Conservation (phyloP, 495 filamentous ascomycete species). For the Talaromyces trachyspermus region DNA sequence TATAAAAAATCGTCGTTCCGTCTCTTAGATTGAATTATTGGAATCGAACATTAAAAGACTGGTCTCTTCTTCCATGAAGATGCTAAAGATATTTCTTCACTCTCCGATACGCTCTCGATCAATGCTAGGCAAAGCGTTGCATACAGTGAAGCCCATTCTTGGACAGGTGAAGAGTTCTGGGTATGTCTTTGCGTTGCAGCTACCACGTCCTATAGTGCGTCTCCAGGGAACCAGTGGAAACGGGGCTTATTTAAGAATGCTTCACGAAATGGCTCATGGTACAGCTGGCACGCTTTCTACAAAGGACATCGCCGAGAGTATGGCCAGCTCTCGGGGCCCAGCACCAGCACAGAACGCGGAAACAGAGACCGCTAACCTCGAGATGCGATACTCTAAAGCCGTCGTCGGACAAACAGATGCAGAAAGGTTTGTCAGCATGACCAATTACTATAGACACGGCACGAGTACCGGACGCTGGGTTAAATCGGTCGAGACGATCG, state of each 20-base stretch:
- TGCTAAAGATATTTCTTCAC: constrained; percentile 36
- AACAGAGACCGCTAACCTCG: constrained; percentile 24
- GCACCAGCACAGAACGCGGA: constrained; percentile 25
- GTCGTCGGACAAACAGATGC: constrained; percentile 19
- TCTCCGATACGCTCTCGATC: constrained; percentile 32
- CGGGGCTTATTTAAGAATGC: constrained; percentile 28
- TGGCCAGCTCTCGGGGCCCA: constrained; percentile 37
- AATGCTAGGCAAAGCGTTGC: constrained; percentile 32
- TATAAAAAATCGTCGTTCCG: too few relatives aligned
- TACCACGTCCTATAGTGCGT: constrained; percentile 31
- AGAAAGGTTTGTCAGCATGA: constrained; percentile 36
- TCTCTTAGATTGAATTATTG: constrained; percentile 19
- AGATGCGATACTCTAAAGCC: constrained; percentile 26
- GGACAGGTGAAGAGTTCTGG: constrained; percentile 35
- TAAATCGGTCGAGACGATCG: constrained; percentile 41
- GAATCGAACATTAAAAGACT: constrained; percentile 26
- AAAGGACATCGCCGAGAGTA: constrained; percentile 30
- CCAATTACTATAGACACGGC: constrained; percentile 42
- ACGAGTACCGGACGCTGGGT: constrained; percentile 31
- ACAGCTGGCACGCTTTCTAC: constrained; percentile 15
- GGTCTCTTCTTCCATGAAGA: constrained; percentile 33
- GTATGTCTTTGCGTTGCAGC: constrained; percentile 44
- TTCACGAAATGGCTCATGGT: constrained; percentile 28
- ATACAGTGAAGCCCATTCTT: constrained; percentile 31
- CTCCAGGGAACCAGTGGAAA: constrained; percentile 36